Evolutionary conservation across 2,329 filamentous ascomycete genomes (phyloP), one percentile per base, ranked within the genome.

Genomic region (Paradendryphiella salina): DNA sequence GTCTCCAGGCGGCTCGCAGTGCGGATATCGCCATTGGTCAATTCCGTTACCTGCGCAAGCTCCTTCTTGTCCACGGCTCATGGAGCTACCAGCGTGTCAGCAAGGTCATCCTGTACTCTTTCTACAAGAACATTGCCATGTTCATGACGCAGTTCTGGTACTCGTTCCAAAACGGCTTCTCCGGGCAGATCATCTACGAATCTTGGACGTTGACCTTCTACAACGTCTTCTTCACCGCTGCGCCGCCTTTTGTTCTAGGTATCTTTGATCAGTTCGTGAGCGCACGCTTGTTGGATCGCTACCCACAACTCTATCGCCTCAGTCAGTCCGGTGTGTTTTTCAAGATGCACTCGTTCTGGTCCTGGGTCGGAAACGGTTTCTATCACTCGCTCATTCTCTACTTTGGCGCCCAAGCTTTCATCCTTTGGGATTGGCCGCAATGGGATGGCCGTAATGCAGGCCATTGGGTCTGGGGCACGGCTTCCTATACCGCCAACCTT

Each of bases 121-220:
- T 97, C 74, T 99, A 99, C 81, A 99, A 99, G 81, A 99, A 99
- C 76, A 96, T 97, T 61, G 88, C 92, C 15, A 80, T 99, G 55
- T 99, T 97, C 77, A 92, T 99, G 88, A 99, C 95, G 53, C 95
- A 99, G 72, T 99, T 99, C 72, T 99, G 95, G 70, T 97, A 94
- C 76, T 90, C 91, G 0, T 99, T 99, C 79, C 91, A 96, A 82
- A 99, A 99, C 73, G 89, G 90, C 60, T 99, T 97, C 75, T 97
- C 93, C 1, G 94, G 94, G 43, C 88, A 96, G 72, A 90, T 97
- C 70, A 97, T 99, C 70, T 97, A 92, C 81, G 94, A 99, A 76
- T 97, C 94, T 8, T 99, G 95, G 95, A 96, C 92, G 0, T 79
- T 99, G n/a, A 96, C 93, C 6, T 96, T 97, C 77, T 99, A 96